Evolutionary conservation across 2,329 filamentous ascomycete species (phyloP), one percentile per base, ranked within the genome.

Genomic region (Pseudogymnoascus sp.): DNA sequence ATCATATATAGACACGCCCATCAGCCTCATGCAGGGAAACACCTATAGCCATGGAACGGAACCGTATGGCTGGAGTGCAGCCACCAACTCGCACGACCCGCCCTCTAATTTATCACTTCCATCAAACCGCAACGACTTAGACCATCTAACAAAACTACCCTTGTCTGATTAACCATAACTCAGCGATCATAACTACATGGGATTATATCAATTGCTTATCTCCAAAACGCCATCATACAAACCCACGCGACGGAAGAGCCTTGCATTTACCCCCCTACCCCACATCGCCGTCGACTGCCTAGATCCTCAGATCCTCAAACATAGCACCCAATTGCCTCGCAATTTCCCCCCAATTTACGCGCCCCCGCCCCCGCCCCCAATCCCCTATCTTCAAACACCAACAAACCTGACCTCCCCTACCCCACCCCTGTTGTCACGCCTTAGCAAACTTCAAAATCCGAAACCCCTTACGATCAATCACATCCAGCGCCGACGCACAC

Each of bases 401-500:
- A 29, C 23, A 51, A 10, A n/a, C 45, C 12, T 16, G 29, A 12
- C 45, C 21, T 21, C 21, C 6, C 5, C 4, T n/a, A 47, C 21
- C 42, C 42, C 42, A 54, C 23, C 23, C 26, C n/a, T 8, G 16
- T 10, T 16, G 4, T 54, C 47, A 54, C 4, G 47, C 8, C 47
- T 23, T 62, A 10, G 45, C 6, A 62, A 21, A 40, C 37, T 62
- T 40, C 31, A 67, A 11, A 39, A 66, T 54, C 54, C 47, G 60
- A 8, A 68, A 62, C 5, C 68, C 67, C 4, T 21, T 65, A n/a
- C 61, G 47, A 16, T 57, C 29, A 40, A 69, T 64, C 21, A 42
- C 62, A 6, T 60, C 39, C 57, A 70, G 66, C 11, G 59, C 61
- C 11, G 31, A 57, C 21, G 61, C 59, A 14, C 66, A 67, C 69